Conservation (phyloP, 108 stramenopile species). For the Heterococcus sp. region DNA sequence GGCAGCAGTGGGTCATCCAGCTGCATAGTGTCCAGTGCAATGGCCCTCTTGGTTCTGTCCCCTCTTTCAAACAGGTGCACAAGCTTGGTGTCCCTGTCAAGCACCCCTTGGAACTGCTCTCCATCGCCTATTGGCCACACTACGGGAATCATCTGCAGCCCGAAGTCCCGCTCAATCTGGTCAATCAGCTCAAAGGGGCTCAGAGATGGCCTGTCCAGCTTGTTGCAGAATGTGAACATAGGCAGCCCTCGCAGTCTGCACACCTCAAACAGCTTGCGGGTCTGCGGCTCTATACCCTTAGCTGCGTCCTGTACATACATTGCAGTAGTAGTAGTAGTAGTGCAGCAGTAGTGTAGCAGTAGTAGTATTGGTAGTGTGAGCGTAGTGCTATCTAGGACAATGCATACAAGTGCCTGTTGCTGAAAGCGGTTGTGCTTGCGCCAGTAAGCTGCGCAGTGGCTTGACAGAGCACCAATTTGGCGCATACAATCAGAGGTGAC, state of each 20-base stretch:
- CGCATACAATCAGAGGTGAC: no score
- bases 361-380: no score
- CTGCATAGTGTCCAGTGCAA: conserved; percentile 14
- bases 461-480: no score
- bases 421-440: no score
- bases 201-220: conserved; percentile 88
- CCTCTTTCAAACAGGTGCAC: conserved; percentile 80
- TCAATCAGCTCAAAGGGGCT: conserved; percentile 89
- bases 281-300: conserved; percentile 91
- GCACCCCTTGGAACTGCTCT: conserved; percentile 83
- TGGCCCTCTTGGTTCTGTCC: conserved; percentile 46
- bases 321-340: no score
- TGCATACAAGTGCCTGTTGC: no score
- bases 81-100: conserved; percentile 71
- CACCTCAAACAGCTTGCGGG: conserved; percentile 83
- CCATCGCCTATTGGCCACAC: conserved; percentile 96
- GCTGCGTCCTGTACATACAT: no score
- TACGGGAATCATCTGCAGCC: conserved; percentile 79
- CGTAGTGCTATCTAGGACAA: no score
- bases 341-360: no score
- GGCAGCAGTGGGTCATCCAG: conserved; percentile 65
- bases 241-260: conserved; percentile 53
- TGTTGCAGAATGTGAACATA: conserved; percentile 87
- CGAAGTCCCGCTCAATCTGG: conserved; percentile 88
- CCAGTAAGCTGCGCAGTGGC: no score